Conservation (phyloP, 805 yeast genomes). For the baker's yeast (Saccharomyces cerevisiae) region DNA sequence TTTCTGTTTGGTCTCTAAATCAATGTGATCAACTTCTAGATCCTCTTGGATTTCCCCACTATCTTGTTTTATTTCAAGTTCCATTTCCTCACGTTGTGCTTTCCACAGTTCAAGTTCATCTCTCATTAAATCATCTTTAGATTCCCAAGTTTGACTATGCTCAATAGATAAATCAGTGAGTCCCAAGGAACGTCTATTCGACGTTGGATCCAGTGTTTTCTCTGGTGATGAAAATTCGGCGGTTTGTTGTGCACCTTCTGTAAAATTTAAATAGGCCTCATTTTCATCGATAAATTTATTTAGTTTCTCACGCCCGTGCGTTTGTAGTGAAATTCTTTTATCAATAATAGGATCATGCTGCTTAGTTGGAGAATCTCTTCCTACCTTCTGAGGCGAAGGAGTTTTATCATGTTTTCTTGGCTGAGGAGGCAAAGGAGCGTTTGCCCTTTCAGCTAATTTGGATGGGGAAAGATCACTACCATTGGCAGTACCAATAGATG, state of each 20-base stretch:
- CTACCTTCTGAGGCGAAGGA: not conserved
- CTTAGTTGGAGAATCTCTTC: not conserved
- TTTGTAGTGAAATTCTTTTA: not conserved
- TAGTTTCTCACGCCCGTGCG: conserved; percentile 11
- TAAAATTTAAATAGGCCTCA: conserved; percentile 23
- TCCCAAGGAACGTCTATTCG: not conserved
- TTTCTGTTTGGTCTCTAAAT: conserved; percentile 2
- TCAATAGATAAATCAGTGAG: not conserved
- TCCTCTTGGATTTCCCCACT: conserved; percentile 2
- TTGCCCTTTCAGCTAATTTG: conserved; percentile 1
- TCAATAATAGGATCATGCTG: not conserved
- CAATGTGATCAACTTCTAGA: conserved; percentile 9
- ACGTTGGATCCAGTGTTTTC: conserved; percentile 7
- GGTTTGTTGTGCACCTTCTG: conserved; percentile 17
- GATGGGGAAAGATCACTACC: conserved; percentile 12
- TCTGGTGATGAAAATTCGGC: conserved; percentile 13
- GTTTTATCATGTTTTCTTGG: not conserved
- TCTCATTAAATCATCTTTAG: conserved; percentile 9
- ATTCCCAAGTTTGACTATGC: conserved; percentile 5
- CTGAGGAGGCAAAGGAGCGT: not conserved
- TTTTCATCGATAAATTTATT: conserved; percentile 22
- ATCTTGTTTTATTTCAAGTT: not conserved
- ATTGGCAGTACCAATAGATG: conserved; percentile 9
- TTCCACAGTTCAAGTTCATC: conserved; percentile 17
- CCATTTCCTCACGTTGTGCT: conserved; percentile 5